phyloP scores from a whole-genome alignment of 2,329 filamentous ascomycete species.

The Emericellopsis atlantica region DNA sequence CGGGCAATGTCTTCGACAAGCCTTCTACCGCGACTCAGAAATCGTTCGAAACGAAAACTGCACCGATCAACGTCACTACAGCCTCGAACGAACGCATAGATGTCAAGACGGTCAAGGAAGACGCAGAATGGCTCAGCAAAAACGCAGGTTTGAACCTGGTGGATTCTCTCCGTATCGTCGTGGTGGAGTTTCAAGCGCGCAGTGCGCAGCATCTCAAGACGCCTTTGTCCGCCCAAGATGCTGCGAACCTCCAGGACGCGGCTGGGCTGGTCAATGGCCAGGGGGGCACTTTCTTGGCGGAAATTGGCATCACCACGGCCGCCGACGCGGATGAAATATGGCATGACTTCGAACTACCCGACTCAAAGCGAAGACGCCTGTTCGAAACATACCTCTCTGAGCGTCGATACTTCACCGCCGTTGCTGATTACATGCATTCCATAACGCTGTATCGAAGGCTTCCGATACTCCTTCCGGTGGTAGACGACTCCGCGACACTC shows the following conservation, averaged over 20 bases:
- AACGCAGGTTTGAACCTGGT: constrained; percentile 69
- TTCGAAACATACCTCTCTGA: constrained; percentile 62
- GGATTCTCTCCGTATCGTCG: constrained; percentile 64
- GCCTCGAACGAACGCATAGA: constrained; percentile 55
- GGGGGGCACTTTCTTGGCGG: constrained; percentile 41
- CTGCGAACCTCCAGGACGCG: constrained; percentile 62
- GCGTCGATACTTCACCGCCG: constrained; percentile 53
- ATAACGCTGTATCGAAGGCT: constrained; percentile 28
- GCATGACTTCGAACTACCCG: constrained; percentile 47
- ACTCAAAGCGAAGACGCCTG: constrained; percentile 53
- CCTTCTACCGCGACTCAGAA: constrained; percentile 51
- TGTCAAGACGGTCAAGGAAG: constrained; percentile 68
- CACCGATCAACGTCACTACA: constrained; percentile 72
- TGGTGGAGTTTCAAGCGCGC: constrained; percentile 75
- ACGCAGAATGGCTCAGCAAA: constrained; percentile 76
- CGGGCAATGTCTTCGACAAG: constrained; percentile 54
- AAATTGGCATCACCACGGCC: constrained; percentile 31
- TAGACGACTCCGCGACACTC: constrained; percentile 2
- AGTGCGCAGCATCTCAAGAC: constrained; percentile 59
- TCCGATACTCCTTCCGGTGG: constrained; percentile 17
- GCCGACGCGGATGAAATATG: constrained; percentile 42
- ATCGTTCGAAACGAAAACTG: constrained; percentile 72
- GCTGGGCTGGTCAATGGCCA: constrained; percentile 51
- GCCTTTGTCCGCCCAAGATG: constrained; percentile 66
- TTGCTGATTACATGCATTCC: constrained; percentile 41